Base-by-base conservation (phyloP, 345 rosid species). In the Orychophragmus violaceus region DNA sequence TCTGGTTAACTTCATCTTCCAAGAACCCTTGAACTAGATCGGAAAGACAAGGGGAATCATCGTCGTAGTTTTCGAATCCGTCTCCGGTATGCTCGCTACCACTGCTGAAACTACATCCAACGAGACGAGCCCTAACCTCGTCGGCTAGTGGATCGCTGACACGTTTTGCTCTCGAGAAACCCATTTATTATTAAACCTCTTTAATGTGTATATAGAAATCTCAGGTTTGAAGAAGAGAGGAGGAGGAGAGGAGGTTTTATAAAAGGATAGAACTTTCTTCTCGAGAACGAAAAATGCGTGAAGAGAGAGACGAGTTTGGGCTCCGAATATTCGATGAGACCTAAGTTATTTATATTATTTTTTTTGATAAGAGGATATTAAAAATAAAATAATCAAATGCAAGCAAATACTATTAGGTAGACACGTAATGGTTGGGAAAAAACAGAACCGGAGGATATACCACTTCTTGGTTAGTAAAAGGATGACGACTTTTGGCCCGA, bases 1-100 rank as follows among this genome's bases (percentile, higher is more conserved):
- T 14, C 1, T 56, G 28, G 9, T 65, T 41, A 13, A 44, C 55
- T 13, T 76, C 80, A 17, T 80, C 82, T 48, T 88, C 91, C 17
- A 93, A 79, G 69, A 93, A 93, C 11, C 80, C 78, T 62, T 86
- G 86, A 13, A 93, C 90, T 18, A 93, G 96, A 41, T 84, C 83
- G 8, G 97, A 88, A 16, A 93, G 83, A 75, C 88, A 87, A 13
- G 91, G 88, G 0, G 83, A 86, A 37, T 83, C 82, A 7, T 41
- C 77, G 8, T 49, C 76, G 24, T 74, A 76, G 28, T 45, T 76
- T 16, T 54, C 70, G n/a, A 62, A 21, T 17, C 70, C 81, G 45
- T 74, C 80, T 14, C 70, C 83, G 24, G 92, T 87, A 33, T 88
- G 90, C 7, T 93, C 94, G 70, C 97, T 88, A 8, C 94, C 96